phyloP scores from a whole-genome alignment of 805 yeast genomes.

The Pichia californica region DNA sequence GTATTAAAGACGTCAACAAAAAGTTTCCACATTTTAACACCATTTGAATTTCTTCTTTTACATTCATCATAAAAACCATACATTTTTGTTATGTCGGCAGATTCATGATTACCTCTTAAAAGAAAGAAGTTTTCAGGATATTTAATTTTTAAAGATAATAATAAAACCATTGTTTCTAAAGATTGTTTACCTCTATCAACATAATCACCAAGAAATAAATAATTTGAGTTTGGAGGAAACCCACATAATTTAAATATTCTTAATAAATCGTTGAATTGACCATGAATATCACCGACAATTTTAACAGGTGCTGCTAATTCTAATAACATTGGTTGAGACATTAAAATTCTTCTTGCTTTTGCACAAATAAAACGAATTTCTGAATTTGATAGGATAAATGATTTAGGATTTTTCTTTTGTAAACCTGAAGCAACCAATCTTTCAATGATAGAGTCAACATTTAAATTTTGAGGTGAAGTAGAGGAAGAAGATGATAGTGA shows the following conservation, averaged over 20 bases:
- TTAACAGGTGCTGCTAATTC: constrained; percentile 73
- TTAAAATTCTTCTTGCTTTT: constrained; percentile 51
- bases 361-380: constrained; percentile 55
- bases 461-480: constrained; percentile 1
- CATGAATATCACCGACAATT: constrained; percentile 81
- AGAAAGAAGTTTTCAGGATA: constrained; percentile 57
- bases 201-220: constrained; percentile 52
- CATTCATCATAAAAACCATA: constrained; percentile 59
- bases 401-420: constrained; percentile 35
- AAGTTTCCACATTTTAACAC: constrained; percentile 41
- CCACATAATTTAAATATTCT: constrained; percentile 54
- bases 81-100: constrained; percentile 52
- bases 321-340: constrained; percentile 58
- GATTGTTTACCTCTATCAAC: constrained; percentile 57
- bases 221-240: constrained; percentile 51
- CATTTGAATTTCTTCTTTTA: constrained; percentile 39
- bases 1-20: constrained; percentile 53
- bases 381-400: constrained; percentile 43
- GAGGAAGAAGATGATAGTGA: neutral
- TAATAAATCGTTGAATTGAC: constrained; percentile 48
- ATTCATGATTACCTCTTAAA: constrained; percentile 55
- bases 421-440: constrained; percentile 49
- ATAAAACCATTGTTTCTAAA: constrained; percentile 45
- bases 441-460: constrained; percentile 59
- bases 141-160: constrained; percentile 48